These are phyloP conservation scores for Pythium diclinum DNA, from an alignment of 352 stramenopile species.

Conservation along the genomic window DNA sequence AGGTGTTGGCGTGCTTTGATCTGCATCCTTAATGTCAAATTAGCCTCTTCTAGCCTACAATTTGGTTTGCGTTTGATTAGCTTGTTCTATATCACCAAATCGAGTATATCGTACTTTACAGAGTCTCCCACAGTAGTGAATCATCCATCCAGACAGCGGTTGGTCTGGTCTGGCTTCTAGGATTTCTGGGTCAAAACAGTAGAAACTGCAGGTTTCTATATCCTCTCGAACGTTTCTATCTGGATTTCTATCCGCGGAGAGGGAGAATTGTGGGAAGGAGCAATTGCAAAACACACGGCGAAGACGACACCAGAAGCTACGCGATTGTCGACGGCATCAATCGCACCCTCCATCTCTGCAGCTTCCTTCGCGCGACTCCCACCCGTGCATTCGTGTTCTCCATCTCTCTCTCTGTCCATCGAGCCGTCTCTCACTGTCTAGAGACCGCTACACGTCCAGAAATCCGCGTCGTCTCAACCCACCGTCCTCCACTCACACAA, in stretches of 20 bases:
- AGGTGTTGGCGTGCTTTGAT: conserved; percentile 23
- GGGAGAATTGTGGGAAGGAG: background rate
- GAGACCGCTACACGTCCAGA: background rate
- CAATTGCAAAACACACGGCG: conserved; percentile 4
- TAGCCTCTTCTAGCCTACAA: background rate
- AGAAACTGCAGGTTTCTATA: conserved; percentile 21
- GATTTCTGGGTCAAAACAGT: conserved; percentile 12
- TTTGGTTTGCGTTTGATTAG: background rate
- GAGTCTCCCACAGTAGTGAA: background rate
- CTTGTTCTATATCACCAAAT: background rate
- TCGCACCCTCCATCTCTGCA: conserved; percentile 3
- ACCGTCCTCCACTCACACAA: conserved; percentile 15
- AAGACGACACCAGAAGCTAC: conserved; percentile 13
- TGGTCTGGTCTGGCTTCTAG: conserved; percentile 25
- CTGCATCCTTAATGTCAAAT: background rate
- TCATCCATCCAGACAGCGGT: background rate
- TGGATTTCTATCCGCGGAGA: conserved; percentile 22
- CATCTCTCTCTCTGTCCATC: background rate
- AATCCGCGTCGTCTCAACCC: background rate
- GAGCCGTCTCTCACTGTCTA: conserved; percentile 4
- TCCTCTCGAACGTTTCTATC: conserved; percentile 19
- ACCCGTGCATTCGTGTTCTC: background rate
- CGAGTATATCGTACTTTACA: background rate
- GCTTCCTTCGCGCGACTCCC: background rate
- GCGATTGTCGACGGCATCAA: conserved; percentile 21